Evolutionary conservation across 305 asterid genomes (phyloP).

Genomic region (Ajuga reptans): DNA sequence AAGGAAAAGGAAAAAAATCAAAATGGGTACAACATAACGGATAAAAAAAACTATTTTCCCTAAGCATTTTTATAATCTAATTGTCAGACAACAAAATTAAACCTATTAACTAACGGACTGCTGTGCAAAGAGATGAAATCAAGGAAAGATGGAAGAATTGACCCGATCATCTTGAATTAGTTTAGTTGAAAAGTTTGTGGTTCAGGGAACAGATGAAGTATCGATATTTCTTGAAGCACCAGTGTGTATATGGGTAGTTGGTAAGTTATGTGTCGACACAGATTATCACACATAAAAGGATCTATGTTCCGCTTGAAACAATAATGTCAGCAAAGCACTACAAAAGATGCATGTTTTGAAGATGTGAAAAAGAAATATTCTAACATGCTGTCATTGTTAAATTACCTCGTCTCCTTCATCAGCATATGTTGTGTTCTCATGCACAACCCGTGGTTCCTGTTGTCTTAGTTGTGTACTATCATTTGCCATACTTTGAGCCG

Average conservation of each 20-base stretch:
- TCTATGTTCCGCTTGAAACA: not conserved
- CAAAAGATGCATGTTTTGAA: not conserved
- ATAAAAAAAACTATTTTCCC: no score
- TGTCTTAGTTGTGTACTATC: slow-evolving; percentile 52
- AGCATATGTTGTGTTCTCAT: slow-evolving; percentile 53
- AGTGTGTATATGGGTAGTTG: not conserved
- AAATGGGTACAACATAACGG: no score
- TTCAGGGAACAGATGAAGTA: not conserved
- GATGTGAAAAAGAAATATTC: not conserved
- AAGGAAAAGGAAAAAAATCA: no score
- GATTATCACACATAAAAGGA: not conserved
- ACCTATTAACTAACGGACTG: not conserved
- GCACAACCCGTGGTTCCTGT: slow-evolving; percentile 35
- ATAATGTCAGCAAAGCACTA: not conserved
- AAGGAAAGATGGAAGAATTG: not conserved
- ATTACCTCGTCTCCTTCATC: slow-evolving; percentile 99
- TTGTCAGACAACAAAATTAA: not conserved
- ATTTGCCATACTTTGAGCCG: slow-evolving; percentile 72
- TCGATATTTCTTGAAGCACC: not conserved
- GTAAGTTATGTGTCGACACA: not conserved
- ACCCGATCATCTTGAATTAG: not conserved
- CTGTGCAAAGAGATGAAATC: not conserved
- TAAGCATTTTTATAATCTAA: not conserved
- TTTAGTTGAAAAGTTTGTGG: not conserved
- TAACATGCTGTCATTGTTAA: slow-evolving; percentile 12